Percentiles rank a stretch among this genome's conserved stretches.
Evolutionary conservation across 2,329 filamentous ascomycete species (phyloP).

Genomic region (Pseudopithomyces chartarum): DNA sequence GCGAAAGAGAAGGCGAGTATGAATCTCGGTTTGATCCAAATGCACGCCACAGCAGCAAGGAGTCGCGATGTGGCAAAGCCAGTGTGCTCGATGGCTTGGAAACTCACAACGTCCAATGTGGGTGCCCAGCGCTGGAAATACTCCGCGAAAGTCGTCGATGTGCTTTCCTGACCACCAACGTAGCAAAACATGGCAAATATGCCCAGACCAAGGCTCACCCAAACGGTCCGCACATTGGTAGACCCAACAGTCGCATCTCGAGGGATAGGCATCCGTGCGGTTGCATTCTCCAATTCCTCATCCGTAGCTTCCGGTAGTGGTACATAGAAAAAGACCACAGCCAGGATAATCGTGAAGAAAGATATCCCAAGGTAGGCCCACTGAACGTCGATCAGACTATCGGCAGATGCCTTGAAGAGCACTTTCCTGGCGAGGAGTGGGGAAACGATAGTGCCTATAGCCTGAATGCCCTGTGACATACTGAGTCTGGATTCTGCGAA

Average conservation of each 20-base stretch:
- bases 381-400: constrained; percentile 63
- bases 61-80: constrained; percentile 65
- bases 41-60: constrained; percentile 57
- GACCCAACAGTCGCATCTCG: constrained; percentile 47
- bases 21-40: constrained; percentile 62
- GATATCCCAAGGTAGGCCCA: constrained; percentile 69
- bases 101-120: constrained; percentile 44
- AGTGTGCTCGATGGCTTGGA: constrained; percentile 60
- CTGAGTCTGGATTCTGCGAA: constrained; percentile 66
- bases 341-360: constrained; percentile 63
- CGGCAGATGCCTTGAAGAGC: constrained; percentile 58
- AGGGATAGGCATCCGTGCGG: constrained; percentile 48
- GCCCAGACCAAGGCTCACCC: constrained; percentile 61
- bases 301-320: constrained; percentile 67
- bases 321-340: constrained; percentile 64
- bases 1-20: constrained; percentile 60
- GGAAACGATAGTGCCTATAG: constrained; percentile 63
- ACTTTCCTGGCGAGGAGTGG: constrained; percentile 64
- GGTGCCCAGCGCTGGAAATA: constrained; percentile 52
- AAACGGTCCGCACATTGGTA: constrained; percentile 56
- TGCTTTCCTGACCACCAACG: constrained; percentile 63
- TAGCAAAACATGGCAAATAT: constrained; percentile 64
- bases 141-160: constrained; percentile 54
- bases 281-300: constrained; percentile 61
- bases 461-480: constrained; percentile 65